Conservation (phyloP, 129 eudicot genomes). For the Flaveria trinervia region DNA sequence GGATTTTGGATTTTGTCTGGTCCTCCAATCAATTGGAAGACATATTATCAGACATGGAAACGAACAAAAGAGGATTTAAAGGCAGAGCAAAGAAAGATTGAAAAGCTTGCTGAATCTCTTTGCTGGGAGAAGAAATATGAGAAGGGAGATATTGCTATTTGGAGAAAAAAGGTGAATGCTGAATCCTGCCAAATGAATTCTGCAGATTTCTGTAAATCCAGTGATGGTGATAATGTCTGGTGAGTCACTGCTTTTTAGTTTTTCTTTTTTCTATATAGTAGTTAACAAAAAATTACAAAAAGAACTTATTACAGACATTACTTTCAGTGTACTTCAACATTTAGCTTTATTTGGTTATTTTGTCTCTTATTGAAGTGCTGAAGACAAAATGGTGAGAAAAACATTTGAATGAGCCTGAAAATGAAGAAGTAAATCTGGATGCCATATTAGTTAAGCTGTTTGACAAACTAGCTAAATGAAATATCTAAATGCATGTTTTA, state of each 20-base stretch:
- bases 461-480: background rate
- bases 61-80: constrained; percentile 76
- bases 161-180: constrained; percentile 61
- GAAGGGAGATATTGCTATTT: constrained; percentile 90
- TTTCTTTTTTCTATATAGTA: background rate
- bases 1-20: constrained; percentile 97
- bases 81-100: constrained; percentile 80
- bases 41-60: constrained; percentile 78
- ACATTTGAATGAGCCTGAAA: background rate
- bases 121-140: constrained; percentile 99
- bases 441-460: background rate
- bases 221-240: constrained; percentile 84
- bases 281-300: background rate
- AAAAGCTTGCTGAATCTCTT: constrained; percentile 78
- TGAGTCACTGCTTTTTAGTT: constrained; percentile 35
- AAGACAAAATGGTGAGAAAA: background rate
- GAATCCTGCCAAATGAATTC: constrained; percentile 65
- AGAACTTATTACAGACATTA: background rate
- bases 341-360: background rate
- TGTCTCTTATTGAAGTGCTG: background rate
- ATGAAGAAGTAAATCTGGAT: background rate
- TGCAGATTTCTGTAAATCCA: constrained; percentile 51
- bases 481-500: background rate
- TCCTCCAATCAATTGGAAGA: constrained; percentile 97
- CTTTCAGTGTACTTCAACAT: background rate